These are phyloP conservation scores for Leucocoprinus sp. DNA, from an alignment of 768 basidiomycete genomes.

Conservation along the genomic window DNA sequence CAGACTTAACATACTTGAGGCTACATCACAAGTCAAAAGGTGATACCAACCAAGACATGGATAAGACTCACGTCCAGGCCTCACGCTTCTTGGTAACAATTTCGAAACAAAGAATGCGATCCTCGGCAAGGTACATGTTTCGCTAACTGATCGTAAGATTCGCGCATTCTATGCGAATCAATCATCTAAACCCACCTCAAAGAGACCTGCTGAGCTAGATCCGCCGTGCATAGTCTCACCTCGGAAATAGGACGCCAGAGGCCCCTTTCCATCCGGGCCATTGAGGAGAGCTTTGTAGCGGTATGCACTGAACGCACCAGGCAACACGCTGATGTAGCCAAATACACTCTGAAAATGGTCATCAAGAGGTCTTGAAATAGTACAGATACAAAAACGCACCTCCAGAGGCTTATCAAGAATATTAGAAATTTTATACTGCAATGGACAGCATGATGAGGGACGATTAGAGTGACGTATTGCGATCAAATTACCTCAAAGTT, in stretches of 20 bases:
- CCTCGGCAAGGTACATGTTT: constrained; percentile 90
- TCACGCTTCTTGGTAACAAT: constrained; percentile 86
- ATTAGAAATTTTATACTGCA: constrained; percentile 89
- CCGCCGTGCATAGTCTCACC: constrained; percentile 82
- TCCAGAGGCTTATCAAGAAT: constrained; percentile 95
- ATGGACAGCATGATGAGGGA: constrained; percentile 7
- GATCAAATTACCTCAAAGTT: constrained; percentile 67
- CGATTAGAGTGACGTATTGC: background rate
- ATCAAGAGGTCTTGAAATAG: constrained; percentile 1
- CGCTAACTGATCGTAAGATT: constrained; percentile 33
- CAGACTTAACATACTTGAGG: constrained; percentile 85
- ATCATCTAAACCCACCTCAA: constrained; percentile 33
- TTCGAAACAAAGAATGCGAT: constrained; percentile 89
- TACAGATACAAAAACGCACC: constrained; percentile 29
- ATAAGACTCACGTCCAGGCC: constrained; percentile 61
- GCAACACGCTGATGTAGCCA: constrained; percentile 81
- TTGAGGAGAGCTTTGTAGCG: constrained; percentile 84
- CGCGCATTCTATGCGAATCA: background rate
- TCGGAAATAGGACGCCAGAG: constrained; percentile 88
- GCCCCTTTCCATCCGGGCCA: constrained; percentile 81
- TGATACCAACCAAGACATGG: constrained; percentile 10
- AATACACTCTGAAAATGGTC: constrained; percentile 65
- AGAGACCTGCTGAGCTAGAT: constrained; percentile 55
- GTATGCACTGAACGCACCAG: constrained; percentile 90
- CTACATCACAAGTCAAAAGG: constrained; percentile 24